A percentile compares a stretch with the other conserved stretches of the same genome.
Evolutionary conservation across 2,329 filamentous ascomycete genomes (phyloP).

Genomic region (Beauveria bassiana): DNA sequence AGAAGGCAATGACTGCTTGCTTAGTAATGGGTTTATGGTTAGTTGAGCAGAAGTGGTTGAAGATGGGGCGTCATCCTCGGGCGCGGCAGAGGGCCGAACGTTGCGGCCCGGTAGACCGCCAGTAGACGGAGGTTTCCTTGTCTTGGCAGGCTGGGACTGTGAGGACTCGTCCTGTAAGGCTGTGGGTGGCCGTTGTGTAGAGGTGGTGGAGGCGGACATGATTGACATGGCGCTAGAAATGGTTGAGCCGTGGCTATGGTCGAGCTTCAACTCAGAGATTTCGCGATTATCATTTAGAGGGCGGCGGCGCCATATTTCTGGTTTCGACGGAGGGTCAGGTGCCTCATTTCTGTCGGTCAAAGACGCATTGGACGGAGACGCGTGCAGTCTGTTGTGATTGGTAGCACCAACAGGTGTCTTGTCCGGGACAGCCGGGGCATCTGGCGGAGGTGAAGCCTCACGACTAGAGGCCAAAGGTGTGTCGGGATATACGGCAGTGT

Average conservation of each 20-base stretch:
- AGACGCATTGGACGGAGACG: background rate
- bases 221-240: slow-evolving; percentile 23
- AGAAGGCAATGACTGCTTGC: background rate
- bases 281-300: slow-evolving; percentile 40
- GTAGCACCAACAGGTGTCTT: background rate
- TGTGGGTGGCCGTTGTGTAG: slow-evolving; percentile 13
- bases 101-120: slow-evolving; percentile 23
- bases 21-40: slow-evolving; percentile 5
- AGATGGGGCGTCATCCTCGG: background rate
- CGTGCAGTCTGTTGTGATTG: background rate
- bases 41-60: background rate
- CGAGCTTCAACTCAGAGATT: slow-evolving; percentile 41
- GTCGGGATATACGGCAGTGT: slow-evolving; percentile 30
- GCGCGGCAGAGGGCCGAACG: slow-evolving; percentile 16
- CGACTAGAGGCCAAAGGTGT: slow-evolving; percentile 20
- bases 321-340: slow-evolving; percentile 22
- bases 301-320: slow-evolving; percentile 41
- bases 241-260: slow-evolving; percentile 43
- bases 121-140: slow-evolving; percentile 14
- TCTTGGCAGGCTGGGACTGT: background rate
- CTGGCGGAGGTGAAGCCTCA: slow-evolving; percentile 8
- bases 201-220: slow-evolving; percentile 5
- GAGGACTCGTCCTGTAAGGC: slow-evolving; percentile 14
- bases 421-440: slow-evolving; percentile 4
- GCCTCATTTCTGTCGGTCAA: slow-evolving; percentile 15